A percentile compares a stretch with the other conserved stretches of the same genome.
Evolutionary conservation across 495 filamentous ascomycete species (phyloP).

Genomic region (Parathielavia appendiculata): DNA sequence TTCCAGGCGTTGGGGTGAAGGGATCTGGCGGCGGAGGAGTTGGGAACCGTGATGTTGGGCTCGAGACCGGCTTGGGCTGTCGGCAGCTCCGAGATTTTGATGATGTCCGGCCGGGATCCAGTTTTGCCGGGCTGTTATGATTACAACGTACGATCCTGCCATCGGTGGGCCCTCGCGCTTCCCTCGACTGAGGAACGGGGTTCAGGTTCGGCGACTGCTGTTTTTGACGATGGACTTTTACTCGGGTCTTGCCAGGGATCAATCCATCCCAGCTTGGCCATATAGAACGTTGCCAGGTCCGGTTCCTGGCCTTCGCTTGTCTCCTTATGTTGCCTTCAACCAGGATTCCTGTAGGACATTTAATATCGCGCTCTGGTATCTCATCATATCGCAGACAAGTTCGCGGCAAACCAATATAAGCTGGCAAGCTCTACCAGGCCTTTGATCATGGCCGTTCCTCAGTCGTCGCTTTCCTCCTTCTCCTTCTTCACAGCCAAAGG

Average conservation of each 20-base stretch:
- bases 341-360: background rate
- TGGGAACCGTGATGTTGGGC: too few species aligned
- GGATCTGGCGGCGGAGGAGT: too few species aligned
- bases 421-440: background rate
- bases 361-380: background rate
- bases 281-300: background rate
- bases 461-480: constrained; percentile 6
- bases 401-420: background rate
- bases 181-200: constrained; percentile 6
- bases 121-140: too few species aligned
- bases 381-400: too few species aligned
- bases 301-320: background rate
- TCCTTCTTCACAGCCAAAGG: constrained; percentile 8
- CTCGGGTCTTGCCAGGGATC: background rate
- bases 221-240: background rate
- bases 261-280: background rate
- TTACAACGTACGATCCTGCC: background rate
- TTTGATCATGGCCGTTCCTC: background rate
- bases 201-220: constrained; percentile 6
- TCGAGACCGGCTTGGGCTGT: too few species aligned
- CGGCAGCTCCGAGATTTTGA: too few species aligned
- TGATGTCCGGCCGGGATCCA: too few species aligned
- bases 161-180: background rate
- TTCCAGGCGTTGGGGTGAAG: too few species aligned
- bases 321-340: background rate